Evolutionary conservation across 768 basidiomycete genomes (phyloP).

Genomic region (Hericium erinaceus): DNA sequence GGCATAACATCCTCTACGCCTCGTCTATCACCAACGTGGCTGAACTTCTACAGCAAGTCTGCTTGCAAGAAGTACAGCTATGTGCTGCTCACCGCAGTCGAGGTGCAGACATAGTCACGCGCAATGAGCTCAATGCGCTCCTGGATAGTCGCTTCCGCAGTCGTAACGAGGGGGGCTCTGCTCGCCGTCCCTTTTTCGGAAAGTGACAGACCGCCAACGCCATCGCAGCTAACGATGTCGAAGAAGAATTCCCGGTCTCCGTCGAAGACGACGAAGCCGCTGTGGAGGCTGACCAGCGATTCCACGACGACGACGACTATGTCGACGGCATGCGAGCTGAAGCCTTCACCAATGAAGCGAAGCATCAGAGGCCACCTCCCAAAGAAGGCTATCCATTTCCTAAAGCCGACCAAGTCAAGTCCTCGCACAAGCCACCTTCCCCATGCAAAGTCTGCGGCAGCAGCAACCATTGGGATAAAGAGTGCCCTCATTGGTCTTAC

Average conservation of each 20-base stretch:
- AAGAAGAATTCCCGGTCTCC: not conserved
- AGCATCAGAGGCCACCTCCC: not conserved
- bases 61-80: not conserved
- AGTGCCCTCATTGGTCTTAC: no score
- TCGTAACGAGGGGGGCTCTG: no score
- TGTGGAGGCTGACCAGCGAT: not conserved
- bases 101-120: not conserved
- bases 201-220: not conserved
- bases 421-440: not conserved
- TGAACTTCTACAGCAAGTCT: no score
- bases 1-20: not conserved
- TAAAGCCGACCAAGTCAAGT: not conserved
- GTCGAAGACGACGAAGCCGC: not conserved
- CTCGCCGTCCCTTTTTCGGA: not conserved
- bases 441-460: constrained; percentile 4
- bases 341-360: not conserved
- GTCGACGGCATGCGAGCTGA: not conserved
- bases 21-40: no score
- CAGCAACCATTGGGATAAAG: no score
- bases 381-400: not conserved
- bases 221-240: not conserved
- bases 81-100: not conserved
- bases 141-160: no score
- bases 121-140: not conserved
- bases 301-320: not conserved